Evolutionary conservation across 2,329 filamentous ascomycete species (phyloP), one percentile per base, ranked within the genome.

Genomic region (Cyphellophora attinorum): DNA sequence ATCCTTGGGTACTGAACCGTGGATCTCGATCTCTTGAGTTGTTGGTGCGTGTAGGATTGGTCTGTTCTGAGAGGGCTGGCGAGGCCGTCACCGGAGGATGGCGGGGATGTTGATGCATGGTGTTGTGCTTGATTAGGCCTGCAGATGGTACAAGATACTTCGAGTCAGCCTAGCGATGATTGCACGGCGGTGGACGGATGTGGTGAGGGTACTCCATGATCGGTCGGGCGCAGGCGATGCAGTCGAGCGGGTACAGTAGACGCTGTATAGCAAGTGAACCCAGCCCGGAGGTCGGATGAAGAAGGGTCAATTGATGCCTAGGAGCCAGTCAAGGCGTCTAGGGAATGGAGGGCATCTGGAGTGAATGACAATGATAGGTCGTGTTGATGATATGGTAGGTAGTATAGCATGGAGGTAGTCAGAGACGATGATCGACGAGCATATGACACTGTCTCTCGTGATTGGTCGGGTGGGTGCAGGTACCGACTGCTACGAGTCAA

Each of bases 31-130:
- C 82, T 74, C 82, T 79, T 37, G 73, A 70, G 56, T 81, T 86
- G 60, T 85, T 85, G 19, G 75, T 73, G 58, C 83, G 74, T 43
- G 74, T 67, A 50, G 81, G 75, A 51, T 83, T 85, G 40, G 81
- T 79, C 55, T 79, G 74, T 34, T 79, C 73, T 31, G 80, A 79
- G 51, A 73, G 76, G 50, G 79, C 79, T 42, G 85, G 79, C 42
- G 84, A 85, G 42, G 80, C 72, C 52, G 76, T 72, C 57, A 78
- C 72, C 46, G 82, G 80, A 47, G 81, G 74, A 43, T 78, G 74
- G 51, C 88, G 79, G 50, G 83, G 79, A 62, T 88, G 84, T 64
- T 93, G 88, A 74, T 95, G 86, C 88, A 95, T 95, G 50, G 55
- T 67, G 51, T 35, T 11, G 27, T 31, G 19, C 15, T 2, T 29